Base-by-base conservation (phyloP, 441 rosid genomes). In the Erodium texanum region DNA sequence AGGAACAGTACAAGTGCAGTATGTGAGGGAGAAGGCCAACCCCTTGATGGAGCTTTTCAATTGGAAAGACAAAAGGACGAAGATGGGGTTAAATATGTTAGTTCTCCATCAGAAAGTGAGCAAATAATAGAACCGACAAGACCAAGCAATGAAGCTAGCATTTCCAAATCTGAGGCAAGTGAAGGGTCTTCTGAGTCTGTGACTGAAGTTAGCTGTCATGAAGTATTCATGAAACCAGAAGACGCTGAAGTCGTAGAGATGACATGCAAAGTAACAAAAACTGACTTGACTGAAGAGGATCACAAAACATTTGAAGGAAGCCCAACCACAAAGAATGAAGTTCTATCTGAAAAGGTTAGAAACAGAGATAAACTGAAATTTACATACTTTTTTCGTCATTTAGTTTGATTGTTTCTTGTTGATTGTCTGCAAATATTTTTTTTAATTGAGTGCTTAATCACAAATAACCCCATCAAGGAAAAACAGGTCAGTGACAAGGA, bases 271-370 rank as follows among this genome's bases (percentile, higher is more conserved):
- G 24, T 7, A 3, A 54, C 61, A 24, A 34, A 65, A 32, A 62
- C 18, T 68, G 71, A 69, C 48, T 20, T 36, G 52, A 27, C 65
- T 43, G 76, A 66, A 72, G 81, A 70, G 71, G 52, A 68, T 66
- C 64, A 70, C 64, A 64, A 75, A 70, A 63, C 73, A 66, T 43
- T 48, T 32, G 74, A 73, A 66, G 77, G 66, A 62, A 74, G 72
- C 66, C 79, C 78, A 48, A 67, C 68, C 68, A 68, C n/a, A 15
- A 66, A 59, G 45, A 62, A 24, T 68, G 82, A 79, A 72, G 73
- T 68, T 65, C 68, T 75, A 5, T 61, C 62, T 36, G 79, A 75
- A 76, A 74, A 89, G 95, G 98, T 89, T 67, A 73, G 10, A 62
- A 48, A 5, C 70, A 73, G 10, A 65, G 50, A 5, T 2, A 64